Evolutionary conservation across 495 filamentous ascomycete species (phyloP), one percentile per base, ranked within the genome.

Genomic region (Hypoxylon subgilvum): DNA sequence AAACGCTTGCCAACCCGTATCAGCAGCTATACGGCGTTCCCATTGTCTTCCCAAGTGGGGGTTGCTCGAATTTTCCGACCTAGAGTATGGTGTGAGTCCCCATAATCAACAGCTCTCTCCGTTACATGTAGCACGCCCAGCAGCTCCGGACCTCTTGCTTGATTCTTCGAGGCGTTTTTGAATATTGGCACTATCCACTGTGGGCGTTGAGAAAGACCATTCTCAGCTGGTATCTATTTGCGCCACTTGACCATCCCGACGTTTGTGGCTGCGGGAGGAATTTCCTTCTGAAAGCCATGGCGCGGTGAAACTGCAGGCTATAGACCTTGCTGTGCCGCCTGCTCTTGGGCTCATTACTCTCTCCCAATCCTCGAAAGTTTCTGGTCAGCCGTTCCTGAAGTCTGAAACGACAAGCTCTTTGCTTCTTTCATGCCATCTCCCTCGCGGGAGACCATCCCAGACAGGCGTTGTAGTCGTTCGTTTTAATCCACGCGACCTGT

Each of bases 1-100:
- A 38, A 57, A 27, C 60, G 34, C 60, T 53, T 38, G 21, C 38
- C 42, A 52, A 14, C 52, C 52, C 52, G 60, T 63, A 63, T 63
- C 18, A 40, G 32, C 53, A 38, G 5, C 35, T 10, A 41, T 50
- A 56, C 40, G 52, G 45, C 31, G 57, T 47, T 61, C 34, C 34
- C 17, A 41, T 34, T 34, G 45, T 16, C 35, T 36, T 57, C 16
- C 34, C 28, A 36, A 42, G 53, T 51, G 42, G 60, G 49, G 51
- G 36, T 52, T 8, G 32, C 46, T 62, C 32, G 25, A 34, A 5
- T 18, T 9, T 30, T 40, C 12, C 6, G 22, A 21, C 16, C 19
- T 43, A 43, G 44, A 43, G 36, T 42, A 42, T 49, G 23, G 27
- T 27, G 34, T 48, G 32, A n/a, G n/a, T n/a, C 50, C 21, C 43